Base-by-base conservation (phyloP, 129 eudicot genomes). In the Helichrysum umbraculigerum region DNA sequence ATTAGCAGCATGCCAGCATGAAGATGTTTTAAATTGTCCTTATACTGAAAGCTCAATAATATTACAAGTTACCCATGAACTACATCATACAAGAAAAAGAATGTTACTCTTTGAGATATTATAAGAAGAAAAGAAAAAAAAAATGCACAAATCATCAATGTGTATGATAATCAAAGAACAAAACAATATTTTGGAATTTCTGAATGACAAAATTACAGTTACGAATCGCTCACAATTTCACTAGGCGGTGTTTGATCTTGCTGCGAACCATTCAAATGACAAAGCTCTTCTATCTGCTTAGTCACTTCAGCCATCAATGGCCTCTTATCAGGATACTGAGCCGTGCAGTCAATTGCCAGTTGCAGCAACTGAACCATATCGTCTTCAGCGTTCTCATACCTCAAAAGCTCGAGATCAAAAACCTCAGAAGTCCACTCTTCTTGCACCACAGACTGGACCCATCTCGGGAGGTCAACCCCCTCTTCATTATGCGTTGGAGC, bases 371-470 rank as follows among this genome's bases (percentile, higher is more conserved):
- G 91, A 69, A 92, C 97, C 97, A 92, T 89, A 72, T 92, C 98
- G 60, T 92, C 98, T 80, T 92, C 98, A 4, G 90, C 90, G 61
- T 81, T 90, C 57, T 90, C 92, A 76, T 92, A 90, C 80, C 98
- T 73, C n/a, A 92, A 81, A 17, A 92, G 89, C 79, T 92, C 98
- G 1, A 86, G 83, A 54, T 92, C 98, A 39, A 92, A 92, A 29
- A 92, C 92, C 82, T 90, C 96, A 0, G 91, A 81, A 4, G 98
- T 83, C 96, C 96, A 92, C 73, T 92, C 98, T 41, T 92, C 98
- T 16, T 87, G 85, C 17, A 87, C 98, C 74, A 92, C 96, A 0
- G 98, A 90, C 25, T 90, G 96, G 52, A 92, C 98, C 98, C 98
- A 92, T 63, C 94, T 75, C 3, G 98, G 98, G 12, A 92, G 88